These are phyloP conservation scores for Lagenidium giganteum DNA, from an alignment of 352 stramenopile species.

Conservation along the genomic window DNA sequence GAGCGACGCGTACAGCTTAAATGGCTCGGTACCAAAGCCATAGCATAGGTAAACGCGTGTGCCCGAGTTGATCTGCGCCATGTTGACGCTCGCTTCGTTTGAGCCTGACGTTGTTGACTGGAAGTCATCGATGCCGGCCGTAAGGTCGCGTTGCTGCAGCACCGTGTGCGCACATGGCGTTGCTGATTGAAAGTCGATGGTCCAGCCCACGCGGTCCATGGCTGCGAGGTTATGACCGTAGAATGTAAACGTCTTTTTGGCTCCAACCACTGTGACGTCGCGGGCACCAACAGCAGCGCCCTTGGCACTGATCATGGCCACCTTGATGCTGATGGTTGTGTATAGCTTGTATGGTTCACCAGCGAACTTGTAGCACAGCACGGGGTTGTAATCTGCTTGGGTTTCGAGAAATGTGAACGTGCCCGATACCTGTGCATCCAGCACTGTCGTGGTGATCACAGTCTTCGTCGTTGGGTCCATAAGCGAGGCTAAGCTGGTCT, in stretches of 20 bases:
- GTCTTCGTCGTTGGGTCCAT: slow-evolving; percentile 16
- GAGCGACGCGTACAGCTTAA: slow-evolving; percentile 36
- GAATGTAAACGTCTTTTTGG: slow-evolving; percentile 41
- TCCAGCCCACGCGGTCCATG: slow-evolving; percentile 51
- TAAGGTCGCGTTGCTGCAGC: slow-evolving; percentile 22
- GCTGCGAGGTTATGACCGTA: slow-evolving; percentile 38
- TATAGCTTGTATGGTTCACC: slow-evolving; percentile 54
- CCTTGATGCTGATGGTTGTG: slow-evolving; percentile 31
- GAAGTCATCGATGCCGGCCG: slow-evolving; percentile 36
- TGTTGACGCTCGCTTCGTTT: slow-evolving; percentile 27
- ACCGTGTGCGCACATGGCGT: slow-evolving; percentile 28
- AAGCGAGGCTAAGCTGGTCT: slow-evolving; percentile 39
- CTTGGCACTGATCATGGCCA: slow-evolving; percentile 48
- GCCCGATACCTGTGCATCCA: slow-evolving; percentile 23
- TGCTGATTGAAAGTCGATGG: slow-evolving; percentile 15
- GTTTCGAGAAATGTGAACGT: slow-evolving; percentile 43
- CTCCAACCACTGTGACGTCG: slow-evolving; percentile 40
- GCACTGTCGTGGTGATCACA: slow-evolving; percentile 27
- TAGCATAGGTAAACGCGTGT: slow-evolving; percentile 60
- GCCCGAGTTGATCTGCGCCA: slow-evolving; percentile 43
- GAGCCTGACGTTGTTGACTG: slow-evolving; percentile 28
- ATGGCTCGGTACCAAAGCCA: slow-evolving; percentile 48
- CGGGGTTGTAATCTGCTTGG: slow-evolving; percentile 43
- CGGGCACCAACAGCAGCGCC: slow-evolving; percentile 24
- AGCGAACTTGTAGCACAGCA: slow-evolving; percentile 67